Evolutionary conservation across 768 basidiomycete genomes (phyloP), one percentile per base, ranked within the genome.

Genomic region (Termitomyces sp.): DNA sequence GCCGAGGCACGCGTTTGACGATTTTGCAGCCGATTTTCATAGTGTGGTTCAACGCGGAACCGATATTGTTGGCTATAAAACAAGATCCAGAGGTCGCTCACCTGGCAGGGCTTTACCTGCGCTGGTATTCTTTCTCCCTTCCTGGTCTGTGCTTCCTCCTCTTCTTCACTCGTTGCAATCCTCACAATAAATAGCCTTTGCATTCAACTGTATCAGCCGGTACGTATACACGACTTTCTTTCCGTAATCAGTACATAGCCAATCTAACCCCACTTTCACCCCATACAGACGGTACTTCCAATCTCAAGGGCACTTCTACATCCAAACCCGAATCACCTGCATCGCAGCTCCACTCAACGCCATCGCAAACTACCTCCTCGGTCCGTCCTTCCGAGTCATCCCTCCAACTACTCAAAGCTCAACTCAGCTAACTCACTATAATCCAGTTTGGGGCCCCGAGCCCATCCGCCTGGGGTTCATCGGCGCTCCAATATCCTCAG

Each of bases 401-500:
- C 23, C 43, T 13, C 1, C 5, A n/a, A n/a, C 16, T 22, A 10
- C 20, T n/a, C n/a, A n/a, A n/a, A n/a, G n/a, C n/a, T n/a, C n/a
- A n/a, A n/a, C n/a, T n/a, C 2, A 45, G 5, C 43, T 18, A n/a
- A 31, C 10, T 10, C n/a, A 45, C 4, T n/a, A 9, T 29, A 9
- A 29, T 29, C 13, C 10, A 76, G 90, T 94, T 0, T 92, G 89
- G 90, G 91, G 91, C 2, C 92, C 91, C 0, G 73, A 79, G 44
- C 73, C 83, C 4, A 72, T 96, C 54, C 76, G 88, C 16, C 74
- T 98, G 1, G 94, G 94, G 2, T 98, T 91, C 72, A 83, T 89
- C 45, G 95, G 95, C 15, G 94, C 94, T 2, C 94, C 96, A 0
- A 76, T 98, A 12, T 88, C 94, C 0, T 92, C 93, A 1, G 84